Evolutionary conservation across 352 stramenopile genomes (phyloP), one percentile per base, ranked within the genome.

Genomic region (Phytophthora litchii): DNA sequence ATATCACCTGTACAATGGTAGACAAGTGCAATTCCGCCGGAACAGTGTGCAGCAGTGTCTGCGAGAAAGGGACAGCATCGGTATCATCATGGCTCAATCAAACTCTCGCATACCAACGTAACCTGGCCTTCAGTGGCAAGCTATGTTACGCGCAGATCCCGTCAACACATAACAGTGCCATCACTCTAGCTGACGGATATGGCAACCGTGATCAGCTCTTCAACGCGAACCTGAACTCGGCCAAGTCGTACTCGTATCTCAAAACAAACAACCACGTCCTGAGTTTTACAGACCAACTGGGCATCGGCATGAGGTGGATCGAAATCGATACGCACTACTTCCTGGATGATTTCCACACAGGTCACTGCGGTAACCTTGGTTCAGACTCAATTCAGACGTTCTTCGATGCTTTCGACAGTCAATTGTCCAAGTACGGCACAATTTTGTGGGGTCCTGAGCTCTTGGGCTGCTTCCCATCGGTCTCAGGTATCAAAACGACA

Each of bases 321-420:
- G 80, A 90, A 59, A 68, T 90, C 19, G 78, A 90, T 53, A 80
- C 77, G 19, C 80, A 90, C 62, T 88, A 71, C 56, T 88, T 88
- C 56, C 45, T 85, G 21, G 62, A 75, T 9, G 68, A 87, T 20
- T 67, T 90, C 19, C 74, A 71, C 47, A 80, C 73, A n/a, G 79
- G 69, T 3, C 80, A 90, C 40, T 90, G 80, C 21, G 78, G 78
- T 17, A 75, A 73, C 44, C 66, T 86, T 4, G 67, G 61, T 14
- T 86, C 58, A 2, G 47, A 57, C 36, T 74, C 68, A 6, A 60
- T 83, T 21, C 31, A 71, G 41, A 57, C 60, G 0, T 65, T 83
- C 42, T 80, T 83, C 27, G 44, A 67, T 16, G 68, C 71, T 3
- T 62, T 86, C 11, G 62, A 75, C 43, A 50, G 45, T 20, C 55